Percentiles rank a stretch among this genome's conserved stretches.
These are phyloP conservation scores for Neocallimastix lanati DNA, from an alignment of 192 early-diverging fungal species.

Conservation along the genomic window DNA sequence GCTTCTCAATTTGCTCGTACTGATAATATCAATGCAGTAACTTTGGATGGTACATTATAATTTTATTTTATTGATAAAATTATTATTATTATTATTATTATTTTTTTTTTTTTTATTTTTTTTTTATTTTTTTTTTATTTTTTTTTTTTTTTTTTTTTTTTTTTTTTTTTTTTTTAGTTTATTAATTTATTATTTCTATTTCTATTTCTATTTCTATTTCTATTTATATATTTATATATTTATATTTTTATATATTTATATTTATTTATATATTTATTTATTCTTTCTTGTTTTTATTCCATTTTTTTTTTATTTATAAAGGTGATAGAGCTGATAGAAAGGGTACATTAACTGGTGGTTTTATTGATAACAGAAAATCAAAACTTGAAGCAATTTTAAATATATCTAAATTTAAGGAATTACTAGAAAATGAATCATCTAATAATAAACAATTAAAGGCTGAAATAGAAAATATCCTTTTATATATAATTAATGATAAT, in stretches of 20 bases:
- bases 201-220: no score
- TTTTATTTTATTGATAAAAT: no score
- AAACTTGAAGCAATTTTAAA: slow-evolving; percentile 53
- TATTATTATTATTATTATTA: no score
- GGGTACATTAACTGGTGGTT: slow-evolving; percentile 85
- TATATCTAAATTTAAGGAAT: slow-evolving; percentile 24
- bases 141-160: background rate
- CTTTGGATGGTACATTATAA: slow-evolving; percentile 43
- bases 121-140: no score
- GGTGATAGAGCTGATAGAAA: slow-evolving; percentile 81
- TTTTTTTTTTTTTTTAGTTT: background rate
- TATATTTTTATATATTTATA: no score
- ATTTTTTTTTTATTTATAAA: background rate
- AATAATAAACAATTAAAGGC: slow-evolving; percentile 20
- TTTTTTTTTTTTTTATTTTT: background rate
- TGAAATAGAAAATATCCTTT: slow-evolving; percentile 14
- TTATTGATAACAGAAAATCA: slow-evolving; percentile 47
- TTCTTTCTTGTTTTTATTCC: background rate
- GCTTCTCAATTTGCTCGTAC: slow-evolving; percentile 57
- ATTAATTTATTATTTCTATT: no score
- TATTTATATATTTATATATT: no score
- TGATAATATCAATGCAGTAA: slow-evolving; percentile 66
- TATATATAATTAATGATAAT: no score
- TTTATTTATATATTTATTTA: background rate
- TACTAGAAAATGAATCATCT: slow-evolving; percentile 17